Base-by-base conservation (phyloP, 1,139 yeast genomes). In the Tardiomyces blankii region DNA sequence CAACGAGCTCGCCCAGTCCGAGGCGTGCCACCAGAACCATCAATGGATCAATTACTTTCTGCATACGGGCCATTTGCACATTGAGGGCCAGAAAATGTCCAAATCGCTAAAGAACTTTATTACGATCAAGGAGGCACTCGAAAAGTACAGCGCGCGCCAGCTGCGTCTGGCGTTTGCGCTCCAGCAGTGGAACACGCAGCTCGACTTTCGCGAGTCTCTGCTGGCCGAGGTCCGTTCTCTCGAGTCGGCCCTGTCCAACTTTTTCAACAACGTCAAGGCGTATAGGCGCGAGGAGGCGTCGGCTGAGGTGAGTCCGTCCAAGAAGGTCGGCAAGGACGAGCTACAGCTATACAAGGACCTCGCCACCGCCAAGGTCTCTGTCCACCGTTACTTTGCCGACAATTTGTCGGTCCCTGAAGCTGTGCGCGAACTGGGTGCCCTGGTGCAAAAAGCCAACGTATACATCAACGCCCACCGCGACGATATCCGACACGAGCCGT, bases 21-120 rank as follows among this genome's bases (percentile, higher is more conserved):
- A 91, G 66, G 98, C 97, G 5, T 83, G 81, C 64, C 91, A 74
- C 63, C 87, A 86, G 58, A 82, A 85, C 65, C 69, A 77, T 45
- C 98, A 93, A 67, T 91, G 99, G 99, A 87, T 91, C 46, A 89
- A 91, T 65, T 91, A 91, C 65, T 91, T 91, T 66, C 67, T 91
- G 67, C 99, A 91, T 65, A 87, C 95, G 44, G 99, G 99, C 35
- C 99, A 91, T 66, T 74, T 91, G 58, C 98, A 91, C 64, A 91
- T 91, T 56, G 96, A 91, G 64, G 99, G 99, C 18, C 96, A 88
- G 67, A 91, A 91, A 63, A 91, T 91, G 99, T 83, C 95, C 43
- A 91, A 91, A 67, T 83, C 95, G 38, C 74, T 91, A 59, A 91
- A 91, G 66, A 91, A 91, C 66, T 91, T 91, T 63, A 89, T 93